phyloP scores from a whole-genome alignment of 352 stramenopile species.

The Blastocystis sp. region DNA sequence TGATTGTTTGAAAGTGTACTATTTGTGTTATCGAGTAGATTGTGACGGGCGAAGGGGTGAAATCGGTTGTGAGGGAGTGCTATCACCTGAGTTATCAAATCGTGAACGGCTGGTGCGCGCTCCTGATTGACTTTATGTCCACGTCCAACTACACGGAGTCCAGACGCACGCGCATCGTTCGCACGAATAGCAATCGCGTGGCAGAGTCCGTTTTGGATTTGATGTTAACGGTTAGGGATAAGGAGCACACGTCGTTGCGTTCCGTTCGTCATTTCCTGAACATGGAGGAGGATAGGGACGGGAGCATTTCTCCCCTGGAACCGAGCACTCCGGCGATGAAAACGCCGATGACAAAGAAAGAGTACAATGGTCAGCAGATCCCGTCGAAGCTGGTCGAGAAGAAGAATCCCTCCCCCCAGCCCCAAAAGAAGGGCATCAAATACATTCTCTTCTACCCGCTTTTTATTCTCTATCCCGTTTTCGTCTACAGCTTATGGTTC shows the following conservation, averaged over 20 bases:
- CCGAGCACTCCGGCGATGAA: neutral
- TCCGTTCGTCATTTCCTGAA: constrained; percentile 7
- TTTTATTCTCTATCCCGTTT: constrained; percentile 13
- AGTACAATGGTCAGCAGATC: constrained; percentile 7
- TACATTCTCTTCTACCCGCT: constrained; percentile 43
- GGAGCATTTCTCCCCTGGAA: neutral
- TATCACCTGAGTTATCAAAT: constrained; percentile 58
- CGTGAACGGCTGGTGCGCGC: constrained; percentile 31
- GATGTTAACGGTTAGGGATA: neutral
- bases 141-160: constrained; percentile 2
- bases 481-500: neutral
- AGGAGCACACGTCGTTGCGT: neutral
- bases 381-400: constrained; percentile 32
- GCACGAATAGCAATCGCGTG: neutral
- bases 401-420: too few species aligned
- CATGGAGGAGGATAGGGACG: neutral
- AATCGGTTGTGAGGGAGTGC: constrained; percentile 39
- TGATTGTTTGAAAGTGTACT: neutral
- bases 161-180: neutral
- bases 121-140: constrained; percentile 52
- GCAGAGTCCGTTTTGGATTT: constrained; percentile 5
- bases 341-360: neutral
- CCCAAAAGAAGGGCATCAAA: neutral
- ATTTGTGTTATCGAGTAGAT: neutral
- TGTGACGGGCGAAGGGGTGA: constrained; percentile 42